Evolutionary conservation across 331 rosid species (phyloP).

Genomic region (Pyracantha coccinea): DNA sequence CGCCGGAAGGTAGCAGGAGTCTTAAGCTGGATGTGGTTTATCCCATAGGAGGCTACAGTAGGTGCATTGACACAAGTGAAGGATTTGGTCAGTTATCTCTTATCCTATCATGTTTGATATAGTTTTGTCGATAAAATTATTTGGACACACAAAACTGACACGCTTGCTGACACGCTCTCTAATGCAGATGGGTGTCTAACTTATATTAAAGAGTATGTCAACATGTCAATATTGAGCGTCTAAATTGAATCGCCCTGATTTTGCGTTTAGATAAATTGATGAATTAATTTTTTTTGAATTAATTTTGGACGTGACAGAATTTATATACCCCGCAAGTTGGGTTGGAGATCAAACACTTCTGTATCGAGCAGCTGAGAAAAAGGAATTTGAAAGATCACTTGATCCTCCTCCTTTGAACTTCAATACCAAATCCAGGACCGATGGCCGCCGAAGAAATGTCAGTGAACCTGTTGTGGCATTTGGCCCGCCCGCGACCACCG

Average conservation of each 20-base stretch:
- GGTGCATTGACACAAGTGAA: too few species aligned
- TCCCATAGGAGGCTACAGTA: slow-evolving; percentile 59
- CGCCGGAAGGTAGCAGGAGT: slow-evolving; percentile 51
- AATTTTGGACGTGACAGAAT: slow-evolving; percentile 37
- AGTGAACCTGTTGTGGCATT: slow-evolving; percentile 77
- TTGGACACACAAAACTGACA: too few species aligned
- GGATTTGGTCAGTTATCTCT: slow-evolving; percentile 23
- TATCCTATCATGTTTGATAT: not conserved
- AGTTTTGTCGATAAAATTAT: too few species aligned
- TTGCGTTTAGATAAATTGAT: not conserved
- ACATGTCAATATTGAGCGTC: too few species aligned
- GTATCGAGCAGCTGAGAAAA: slow-evolving; percentile 69
- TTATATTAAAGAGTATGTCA: too few species aligned
- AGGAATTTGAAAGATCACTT: slow-evolving; percentile 62
- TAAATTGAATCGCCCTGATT: too few species aligned
- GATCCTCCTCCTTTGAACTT: slow-evolving; percentile 63
- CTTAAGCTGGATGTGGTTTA: slow-evolving; percentile 56
- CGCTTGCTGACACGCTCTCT: too few species aligned
- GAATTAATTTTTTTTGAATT: not conserved
- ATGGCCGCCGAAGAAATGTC: slow-evolving; percentile 38
- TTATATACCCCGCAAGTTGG: slow-evolving; percentile 87
- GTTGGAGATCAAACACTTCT: slow-evolving; percentile 84
- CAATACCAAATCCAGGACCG: slow-evolving; percentile 6
- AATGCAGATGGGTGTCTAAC: too few species aligned
- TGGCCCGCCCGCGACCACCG: slow-evolving; percentile 83